Evolutionary conservation across 176 grass and related monocot species (phyloP).

Genomic region (Lolium multiflorum): DNA sequence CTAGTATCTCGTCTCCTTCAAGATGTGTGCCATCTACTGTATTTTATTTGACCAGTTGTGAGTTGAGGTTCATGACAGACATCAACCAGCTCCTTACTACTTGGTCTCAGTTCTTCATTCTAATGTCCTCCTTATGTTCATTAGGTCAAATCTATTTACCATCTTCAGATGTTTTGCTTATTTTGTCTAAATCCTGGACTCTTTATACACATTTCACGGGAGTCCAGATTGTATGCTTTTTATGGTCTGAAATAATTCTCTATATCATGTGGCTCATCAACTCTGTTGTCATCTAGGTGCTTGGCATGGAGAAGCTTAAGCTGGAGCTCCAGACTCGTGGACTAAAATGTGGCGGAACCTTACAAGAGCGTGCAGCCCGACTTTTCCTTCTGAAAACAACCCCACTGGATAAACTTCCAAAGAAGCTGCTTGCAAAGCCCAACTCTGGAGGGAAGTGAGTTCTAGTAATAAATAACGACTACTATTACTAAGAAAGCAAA

Average conservation of each 20-base stretch:
- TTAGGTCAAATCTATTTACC: slow-evolving; percentile 15
- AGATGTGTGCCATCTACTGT: not conserved
- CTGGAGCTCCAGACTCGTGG: slow-evolving; percentile 65
- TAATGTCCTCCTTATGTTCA: not conserved
- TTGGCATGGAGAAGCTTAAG: slow-evolving; percentile 92
- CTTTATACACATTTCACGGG: not conserved
- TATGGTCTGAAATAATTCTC: not conserved
- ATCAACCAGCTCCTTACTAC: not conserved
- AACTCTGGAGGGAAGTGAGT: slow-evolving; percentile 40
- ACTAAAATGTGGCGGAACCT: slow-evolving; percentile 90
- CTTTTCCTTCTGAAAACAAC: slow-evolving; percentile 97
- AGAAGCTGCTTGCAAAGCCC: slow-evolving; percentile 83
- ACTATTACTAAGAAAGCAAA: slow-evolving; percentile 14
- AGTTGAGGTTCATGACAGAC: not conserved
- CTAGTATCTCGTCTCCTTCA: not conserved
- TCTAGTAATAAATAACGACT: slow-evolving; percentile 18
- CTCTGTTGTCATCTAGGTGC: slow-evolving; percentile 46
- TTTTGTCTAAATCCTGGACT: not conserved
- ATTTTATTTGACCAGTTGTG: slow-evolving; percentile 1
- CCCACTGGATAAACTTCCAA: slow-evolving; percentile 82
- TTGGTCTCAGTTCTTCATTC: not conserved
- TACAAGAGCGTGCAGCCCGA: slow-evolving; percentile 82
- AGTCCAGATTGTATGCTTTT: not conserved
- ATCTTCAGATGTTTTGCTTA: not conserved
- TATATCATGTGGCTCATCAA: not conserved